Percentiles rank a stretch among this genome's conserved stretches.
These are phyloP conservation scores for Pseudogymnoascus sp. DNA, from an alignment of 2,329 filamentous ascomycete species.

Conservation along the genomic window DNA sequence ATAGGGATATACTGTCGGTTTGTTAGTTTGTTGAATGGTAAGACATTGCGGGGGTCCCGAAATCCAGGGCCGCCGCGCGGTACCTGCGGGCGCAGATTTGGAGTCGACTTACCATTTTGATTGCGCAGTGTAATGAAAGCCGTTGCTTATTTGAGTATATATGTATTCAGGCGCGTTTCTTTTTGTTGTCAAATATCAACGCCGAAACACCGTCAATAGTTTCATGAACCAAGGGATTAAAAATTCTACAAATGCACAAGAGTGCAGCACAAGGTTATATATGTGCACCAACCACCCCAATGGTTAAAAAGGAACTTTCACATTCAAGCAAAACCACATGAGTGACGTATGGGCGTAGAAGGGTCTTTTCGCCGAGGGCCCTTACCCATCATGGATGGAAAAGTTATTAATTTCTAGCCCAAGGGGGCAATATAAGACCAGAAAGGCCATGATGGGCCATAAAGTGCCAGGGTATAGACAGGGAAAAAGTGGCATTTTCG, in stretches of 20 bases:
- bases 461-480: background rate
- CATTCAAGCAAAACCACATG: background rate
- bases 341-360: background rate
- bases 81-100: background rate
- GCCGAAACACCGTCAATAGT: background rate
- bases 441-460: background rate
- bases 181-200: background rate
- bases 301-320: background rate
- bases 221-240: background rate
- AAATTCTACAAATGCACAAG: background rate
- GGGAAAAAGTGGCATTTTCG: background rate
- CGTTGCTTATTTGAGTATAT: background rate
- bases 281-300: background rate
- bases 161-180: background rate
- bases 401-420: background rate
- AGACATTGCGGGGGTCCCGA: background rate
- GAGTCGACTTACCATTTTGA: background rate
- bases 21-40: background rate
- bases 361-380: background rate
- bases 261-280: background rate
- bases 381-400: background rate
- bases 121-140: background rate
- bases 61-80: background rate
- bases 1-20: constrained; percentile 2
- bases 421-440: background rate